A percentile compares a stretch with the other conserved stretches of the same genome.
Evolutionary conservation across 1,284 basidiomycete species (phyloP).

Genomic region (Leccinum griseonigrum): DNA sequence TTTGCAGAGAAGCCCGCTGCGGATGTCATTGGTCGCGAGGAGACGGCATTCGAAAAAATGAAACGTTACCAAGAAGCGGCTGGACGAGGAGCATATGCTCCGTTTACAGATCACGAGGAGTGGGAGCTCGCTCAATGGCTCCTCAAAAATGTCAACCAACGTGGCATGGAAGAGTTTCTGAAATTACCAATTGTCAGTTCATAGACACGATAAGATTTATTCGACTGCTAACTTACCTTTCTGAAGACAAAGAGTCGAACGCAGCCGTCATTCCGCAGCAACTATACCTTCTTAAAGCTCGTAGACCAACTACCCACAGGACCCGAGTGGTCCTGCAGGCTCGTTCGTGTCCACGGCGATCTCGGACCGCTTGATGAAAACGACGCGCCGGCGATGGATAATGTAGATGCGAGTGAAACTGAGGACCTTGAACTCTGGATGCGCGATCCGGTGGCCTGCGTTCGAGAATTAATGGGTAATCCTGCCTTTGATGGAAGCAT

Average conservation of each 20-base stretch:
- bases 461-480: no score
- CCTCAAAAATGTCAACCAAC: conserved; percentile 1
- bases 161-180: background rate
- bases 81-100: background rate
- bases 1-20: background rate
- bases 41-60: background rate
- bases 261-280: background rate
- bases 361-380: background rate
- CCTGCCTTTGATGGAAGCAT: no score
- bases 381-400: background rate
- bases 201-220: background rate
- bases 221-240: background rate
- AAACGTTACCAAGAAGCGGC: background rate
- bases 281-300: background rate
- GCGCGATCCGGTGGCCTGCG: no score
- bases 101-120: background rate
- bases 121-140: conserved; percentile 6
- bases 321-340: conserved; percentile 17
- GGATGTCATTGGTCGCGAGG: background rate
- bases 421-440: background rate
- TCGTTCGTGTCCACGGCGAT: background rate
- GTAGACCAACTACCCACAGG: conserved; percentile 22
- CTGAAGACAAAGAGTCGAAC: background rate
- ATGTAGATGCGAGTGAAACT: background rate
- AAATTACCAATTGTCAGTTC: no score